Base-by-base conservation (phyloP, 129 eudicot species). In the Helianthus tuberosus region DNA sequence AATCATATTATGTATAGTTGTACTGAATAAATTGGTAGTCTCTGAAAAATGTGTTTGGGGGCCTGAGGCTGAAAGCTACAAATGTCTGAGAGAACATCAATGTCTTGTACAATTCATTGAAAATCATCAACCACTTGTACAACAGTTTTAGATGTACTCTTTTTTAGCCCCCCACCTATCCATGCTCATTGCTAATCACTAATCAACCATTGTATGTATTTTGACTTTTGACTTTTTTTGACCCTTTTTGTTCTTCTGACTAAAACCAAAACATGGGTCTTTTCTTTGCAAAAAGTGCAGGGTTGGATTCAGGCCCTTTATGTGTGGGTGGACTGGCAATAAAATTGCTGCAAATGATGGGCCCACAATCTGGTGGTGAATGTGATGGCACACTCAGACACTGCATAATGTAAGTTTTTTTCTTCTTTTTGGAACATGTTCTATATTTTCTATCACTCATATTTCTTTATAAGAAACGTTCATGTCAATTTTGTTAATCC, bases 321-420 rank as follows among this genome's bases (percentile, higher is more conserved):
- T 43, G 47, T 67, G 75, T 65, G 32, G 54, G 44, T 72, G 71
- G 41, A 63, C 57, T 74, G 41, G 67, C 77, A 73, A 66, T 63
- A 68, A 54, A 64, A 76, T 65, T 47, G 44, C 80, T 75, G 81
- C 75, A 58, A 68, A 75, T 75, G 25, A 69, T 57, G 81, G 81
- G 75, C 68, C 81, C 81, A 68, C 81, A 77, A 68, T 77, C 81
- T 77, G 81, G 81, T 44, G 53, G 58, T 77, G 81, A 68, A 77
- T 77, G 81, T 77, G 81, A 77, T 77, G 75, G 69, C 81, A 57
- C 75, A 68, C 68, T 66, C 74, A 66, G 47, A 32, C 50, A 68
- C 61, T 58, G 20, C 81, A 68, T 76, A 36, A 29, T 68, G 81
- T 69, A 77, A 68, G 69, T 77, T 59, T 16, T 23, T 20, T 13